A percentile compares a stretch with the other conserved stretches of the same genome.
Conservation (phyloP, 2,329 filamentous ascomycete genomes). For the Harringtonia lauricola region DNA sequence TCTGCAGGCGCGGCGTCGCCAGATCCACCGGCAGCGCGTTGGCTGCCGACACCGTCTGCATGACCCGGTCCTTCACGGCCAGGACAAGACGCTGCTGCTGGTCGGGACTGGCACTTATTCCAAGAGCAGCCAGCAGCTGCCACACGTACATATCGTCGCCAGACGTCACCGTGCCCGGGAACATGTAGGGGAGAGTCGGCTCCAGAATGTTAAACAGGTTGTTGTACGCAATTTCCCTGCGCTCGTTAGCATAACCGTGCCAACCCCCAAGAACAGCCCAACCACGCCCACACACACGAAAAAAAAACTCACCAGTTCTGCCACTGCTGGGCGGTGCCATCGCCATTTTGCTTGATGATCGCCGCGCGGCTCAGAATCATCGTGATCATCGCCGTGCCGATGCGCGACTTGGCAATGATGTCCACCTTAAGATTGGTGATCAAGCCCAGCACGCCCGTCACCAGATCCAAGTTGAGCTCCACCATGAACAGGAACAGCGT, state of each 20-base stretch:
- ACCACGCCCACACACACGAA: too few relatives aligned
- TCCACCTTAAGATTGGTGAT: conserved; percentile 78
- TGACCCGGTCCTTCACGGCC: conserved; percentile 94
- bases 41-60: conserved; percentile 82
- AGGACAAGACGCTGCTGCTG: conserved; percentile 92
- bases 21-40: conserved; percentile 85
- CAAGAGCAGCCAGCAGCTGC: conserved; percentile 94
- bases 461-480: conserved; percentile 81
- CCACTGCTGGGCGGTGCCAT: conserved; percentile 61
- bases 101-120: conserved; percentile 83
- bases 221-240: conserved; percentile 67
- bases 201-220: conserved; percentile 80
- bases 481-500: conserved; percentile 82
- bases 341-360: conserved; percentile 73
- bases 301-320: conserved; percentile 56
- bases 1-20: conserved; percentile 70
- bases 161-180: conserved; percentile 82
- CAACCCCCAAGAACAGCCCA: not conserved
- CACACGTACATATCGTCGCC: conserved; percentile 94
- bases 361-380: conserved; percentile 92
- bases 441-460: conserved; percentile 79
- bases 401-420: conserved; percentile 72
- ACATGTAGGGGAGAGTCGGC: conserved; percentile 71
- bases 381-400: conserved; percentile 82
- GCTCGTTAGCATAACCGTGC: conserved; percentile 21